Base-by-base conservation (phyloP, 345 rosid species). In the Nasturtium officinale region DNA sequence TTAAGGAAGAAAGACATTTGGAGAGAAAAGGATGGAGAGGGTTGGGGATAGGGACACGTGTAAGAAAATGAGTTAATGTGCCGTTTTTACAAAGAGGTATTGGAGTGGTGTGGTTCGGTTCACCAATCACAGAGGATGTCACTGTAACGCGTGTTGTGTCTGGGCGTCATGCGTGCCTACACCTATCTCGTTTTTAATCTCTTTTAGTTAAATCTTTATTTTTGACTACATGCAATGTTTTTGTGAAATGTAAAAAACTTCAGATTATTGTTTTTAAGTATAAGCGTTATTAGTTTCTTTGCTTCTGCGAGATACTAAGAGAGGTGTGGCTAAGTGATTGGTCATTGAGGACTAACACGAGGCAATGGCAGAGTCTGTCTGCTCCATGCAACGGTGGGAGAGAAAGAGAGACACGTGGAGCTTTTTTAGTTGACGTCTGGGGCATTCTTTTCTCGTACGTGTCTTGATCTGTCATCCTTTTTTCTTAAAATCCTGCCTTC, bases 81-180 rank as follows among this genome's bases (percentile, higher is more conserved):
- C 76, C 75, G 79, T 76, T 76, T 69, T 75, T 42, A n/a, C 58
- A 48, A 56, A 48, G 26, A 64, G 72, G 7, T 56, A 48, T 33
- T 71, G 30, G 53, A 47, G 48, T n/a, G 64, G 21, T 66, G 50
- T 77, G 80, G 77, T 58, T 77, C 72, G 67, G 73, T 60, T 56
- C 73, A 73, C 89, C 88, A 85, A 85, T 83, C 60, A 64, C 61
- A 50, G 61, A 23, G 51, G 33, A 47, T 66, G 46, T 45, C 76
- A 45, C 42, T 26, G 48, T 29, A 85, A 82, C 96, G 87, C 87
- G 92, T 88, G 95, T 86, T 86, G 73, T 37, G 25, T 58, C 62
- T 78, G 85, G 80, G 65, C 72, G 71, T 84, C 93, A 87, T 89
- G 98, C 97, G 89, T 84, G 96, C 76, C 74, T 77, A 87, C 93